These are phyloP conservation scores for Cardamine chenopodiifolia DNA, from an alignment of 345 rosid species.

Conservation along the genomic window DNA sequence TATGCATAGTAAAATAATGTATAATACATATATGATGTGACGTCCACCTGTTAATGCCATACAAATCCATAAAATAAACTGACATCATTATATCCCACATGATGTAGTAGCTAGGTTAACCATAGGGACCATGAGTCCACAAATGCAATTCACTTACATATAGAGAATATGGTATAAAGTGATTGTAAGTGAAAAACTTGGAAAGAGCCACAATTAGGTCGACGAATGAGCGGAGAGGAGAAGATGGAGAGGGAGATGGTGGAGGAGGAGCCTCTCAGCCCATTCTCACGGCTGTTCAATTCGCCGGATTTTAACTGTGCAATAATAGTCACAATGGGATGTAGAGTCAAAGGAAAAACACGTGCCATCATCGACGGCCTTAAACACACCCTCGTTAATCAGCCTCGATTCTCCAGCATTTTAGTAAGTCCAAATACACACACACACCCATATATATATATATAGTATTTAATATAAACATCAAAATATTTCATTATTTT, in stretches of 20 bases:
- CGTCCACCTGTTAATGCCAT: conserved; percentile 7
- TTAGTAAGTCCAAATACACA: conserved; percentile 49
- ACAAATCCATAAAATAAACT: not conserved
- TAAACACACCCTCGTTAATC: conserved; percentile 59
- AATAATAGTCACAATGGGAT: conserved; percentile 58
- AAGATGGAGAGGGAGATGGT: conserved; percentile 15
- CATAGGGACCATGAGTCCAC: conserved; percentile 10
- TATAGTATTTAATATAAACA: not conserved
- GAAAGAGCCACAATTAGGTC: conserved; percentile 16
- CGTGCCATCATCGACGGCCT: conserved; percentile 55
- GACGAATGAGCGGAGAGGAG: conserved; percentile 14
- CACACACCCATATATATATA: too few species aligned
- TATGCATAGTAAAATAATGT: not conserved
- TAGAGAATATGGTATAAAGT: conserved; percentile 13
- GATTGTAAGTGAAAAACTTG: not conserved
- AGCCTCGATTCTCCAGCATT: conserved; percentile 89
- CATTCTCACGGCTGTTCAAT: conserved; percentile 61
- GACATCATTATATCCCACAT: conserved; percentile 23
- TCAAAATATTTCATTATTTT: not conserved
- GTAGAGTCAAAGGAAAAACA: conserved; percentile 49
- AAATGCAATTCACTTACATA: conserved; percentile 10
- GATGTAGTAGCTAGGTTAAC: conserved; percentile 23
- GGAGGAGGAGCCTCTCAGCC: conserved; percentile 59
- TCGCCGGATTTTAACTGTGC: conserved; percentile 58
- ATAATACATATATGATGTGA: not conserved